These are phyloP conservation scores for Hippophae tibetana DNA, from an alignment of 306 rosid species.

Conservation along the genomic window DNA sequence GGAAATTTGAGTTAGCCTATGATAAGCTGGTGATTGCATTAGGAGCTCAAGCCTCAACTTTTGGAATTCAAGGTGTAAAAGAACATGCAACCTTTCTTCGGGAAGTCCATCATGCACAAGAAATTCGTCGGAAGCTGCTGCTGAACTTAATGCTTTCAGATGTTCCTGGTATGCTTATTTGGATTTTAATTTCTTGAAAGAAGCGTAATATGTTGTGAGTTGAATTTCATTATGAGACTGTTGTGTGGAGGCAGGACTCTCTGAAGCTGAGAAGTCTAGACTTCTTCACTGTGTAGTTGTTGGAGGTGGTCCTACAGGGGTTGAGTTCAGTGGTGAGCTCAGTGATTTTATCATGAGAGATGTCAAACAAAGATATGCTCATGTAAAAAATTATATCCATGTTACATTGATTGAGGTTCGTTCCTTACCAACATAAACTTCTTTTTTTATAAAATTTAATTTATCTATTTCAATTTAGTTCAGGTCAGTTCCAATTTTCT, in stretches of 20 bases:
- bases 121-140: constrained; percentile 90
- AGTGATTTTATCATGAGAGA: constrained; percentile 86
- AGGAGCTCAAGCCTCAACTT: constrained; percentile 77
- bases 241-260: constrained; percentile 49
- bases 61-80: constrained; percentile 79
- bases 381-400: constrained; percentile 76
- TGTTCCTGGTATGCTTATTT: constrained; percentile 56
- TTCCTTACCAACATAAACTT: background rate
- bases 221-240: constrained; percentile 7
- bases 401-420: constrained; percentile 95
- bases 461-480: background rate
- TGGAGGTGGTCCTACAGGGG: constrained; percentile 99
- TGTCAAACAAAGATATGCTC: constrained; percentile 76
- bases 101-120: constrained; percentile 93
- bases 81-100: constrained; percentile 89
- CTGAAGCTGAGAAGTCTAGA: constrained; percentile 64
- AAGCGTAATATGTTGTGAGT: constrained; percentile 9
- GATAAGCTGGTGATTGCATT: constrained; percentile 81
- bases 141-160: constrained; percentile 83
- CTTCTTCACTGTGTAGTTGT: constrained; percentile 92
- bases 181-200: background rate
- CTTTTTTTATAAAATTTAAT: background rate
- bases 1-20: constrained; percentile 71
- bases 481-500: background rate
- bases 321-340: constrained; percentile 96